Evolutionary conservation across 768 basidiomycete species (phyloP).

Genomic region (Ramaria rubella): DNA sequence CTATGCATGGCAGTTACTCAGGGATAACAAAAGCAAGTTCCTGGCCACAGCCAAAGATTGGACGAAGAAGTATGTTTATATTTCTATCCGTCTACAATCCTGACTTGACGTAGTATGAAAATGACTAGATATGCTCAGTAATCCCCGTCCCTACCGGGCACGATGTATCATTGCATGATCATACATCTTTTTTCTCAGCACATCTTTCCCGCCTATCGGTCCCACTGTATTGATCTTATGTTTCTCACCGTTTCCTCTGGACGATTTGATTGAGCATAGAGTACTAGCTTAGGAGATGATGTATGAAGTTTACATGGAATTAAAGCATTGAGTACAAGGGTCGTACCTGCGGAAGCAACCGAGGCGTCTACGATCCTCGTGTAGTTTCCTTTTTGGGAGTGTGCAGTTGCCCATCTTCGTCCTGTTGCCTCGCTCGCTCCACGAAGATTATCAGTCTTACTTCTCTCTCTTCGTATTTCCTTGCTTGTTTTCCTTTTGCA

Average conservation of each 20-base stretch:
- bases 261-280: background rate
- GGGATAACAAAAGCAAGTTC: conserved; percentile 73
- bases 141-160: too few relatives aligned
- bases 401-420: conserved; percentile 1
- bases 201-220: too few relatives aligned
- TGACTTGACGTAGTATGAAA: background rate
- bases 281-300: too few relatives aligned
- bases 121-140: conserved; percentile 11
- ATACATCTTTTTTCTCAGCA: too few relatives aligned
- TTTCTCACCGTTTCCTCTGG: background rate
- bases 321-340: background rate
- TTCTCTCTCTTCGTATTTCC: background rate
- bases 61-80: conserved; percentile 64
- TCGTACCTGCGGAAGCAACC: background rate
- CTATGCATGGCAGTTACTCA: conserved; percentile 45
- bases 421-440: conserved; percentile 9
- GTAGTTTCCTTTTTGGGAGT: conserved; percentile 4
- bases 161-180: too few relatives aligned
- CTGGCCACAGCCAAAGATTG: conserved; percentile 71
- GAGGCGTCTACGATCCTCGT: conserved; percentile 2
- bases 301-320: background rate
- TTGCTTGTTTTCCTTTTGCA: background rate
- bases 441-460: background rate
- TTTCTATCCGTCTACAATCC: background rate
- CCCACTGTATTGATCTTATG: background rate